Base-by-base conservation (phyloP, 2,329 filamentous ascomycete species). In the Sporothrix brasiliensis region DNA sequence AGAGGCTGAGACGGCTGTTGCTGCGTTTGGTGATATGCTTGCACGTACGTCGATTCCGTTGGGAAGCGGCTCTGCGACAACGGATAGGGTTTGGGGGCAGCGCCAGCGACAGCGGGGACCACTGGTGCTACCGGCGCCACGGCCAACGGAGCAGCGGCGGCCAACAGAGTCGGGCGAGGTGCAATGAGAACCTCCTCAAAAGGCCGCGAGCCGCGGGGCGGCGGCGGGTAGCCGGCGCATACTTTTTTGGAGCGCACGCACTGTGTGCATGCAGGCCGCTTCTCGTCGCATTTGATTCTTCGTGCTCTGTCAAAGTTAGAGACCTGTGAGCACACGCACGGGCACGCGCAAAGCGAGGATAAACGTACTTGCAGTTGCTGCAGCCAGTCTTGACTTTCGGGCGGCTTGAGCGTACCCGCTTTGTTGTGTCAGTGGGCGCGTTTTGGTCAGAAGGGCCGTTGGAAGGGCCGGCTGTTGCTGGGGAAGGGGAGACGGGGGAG, bases 371-470 rank as follows among this genome's bases (percentile, higher is more conserved):
- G 88, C 88, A 91, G 77, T 87, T 89, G 75, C 82, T 83, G 78
- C 88, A 90, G 53, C 88, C 88, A 0, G 88, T 90, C 80, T 89
- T 89, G 73, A 89, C 88, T 77, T 90, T 89, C 16, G 86, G 85
- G 73, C 82, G 85, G 77, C 86, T 88, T 39, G 81, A 84, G 69
- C 86, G 81, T 16, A 80, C 80, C 68, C 85, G 81, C 76, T 82
- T 86, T 49, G 34, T 4, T 5, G 70, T 58, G 3, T 53, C 61
- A 16, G 54, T 7, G 13, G 63, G 11, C 6, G 60, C n/a, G 41
- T 50, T n/a, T 16, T 16, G n/a, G 41, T 44, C 13, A 21, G 56
- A 41, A 11, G 56, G 34, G 19, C 9, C n/a, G n/a, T n/a, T 3
- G 27, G 63, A 41, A 16, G 34, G n/a, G 11, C 24, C 47, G 47